phyloP scores from a whole-genome alignment of 1,284 basidiomycete genomes.

The Cutaneotrichosporon sp. region DNA sequence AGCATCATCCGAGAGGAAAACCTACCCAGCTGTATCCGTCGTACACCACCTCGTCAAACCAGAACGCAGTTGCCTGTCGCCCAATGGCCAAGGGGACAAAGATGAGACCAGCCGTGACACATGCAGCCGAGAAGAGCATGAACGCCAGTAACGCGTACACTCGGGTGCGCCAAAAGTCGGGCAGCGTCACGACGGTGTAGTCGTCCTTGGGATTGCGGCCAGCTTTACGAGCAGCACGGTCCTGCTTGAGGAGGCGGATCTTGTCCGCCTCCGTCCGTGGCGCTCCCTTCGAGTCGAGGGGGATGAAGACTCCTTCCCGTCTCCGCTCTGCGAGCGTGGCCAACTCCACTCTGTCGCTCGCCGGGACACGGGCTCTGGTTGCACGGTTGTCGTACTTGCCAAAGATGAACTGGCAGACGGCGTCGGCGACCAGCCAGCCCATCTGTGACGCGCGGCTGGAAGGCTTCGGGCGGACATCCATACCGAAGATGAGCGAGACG shows the following conservation, averaged over 20 bases:
- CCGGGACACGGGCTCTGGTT: conserved; percentile 74
- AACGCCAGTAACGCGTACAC: conserved; percentile 56
- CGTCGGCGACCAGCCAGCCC: conserved; percentile 39
- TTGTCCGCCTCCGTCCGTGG: conserved; percentile 64
- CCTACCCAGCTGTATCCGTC: conserved; percentile 77
- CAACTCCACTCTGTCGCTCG: conserved; percentile 74
- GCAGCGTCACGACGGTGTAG: conserved; percentile 80
- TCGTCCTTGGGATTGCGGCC: conserved; percentile 67
- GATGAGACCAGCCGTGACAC: conserved; percentile 17
- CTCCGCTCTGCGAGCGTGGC: conserved; percentile 63
- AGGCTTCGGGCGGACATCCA: conserved; percentile 4
- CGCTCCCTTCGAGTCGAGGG: conserved; percentile 64
- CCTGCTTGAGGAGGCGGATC: conserved; percentile 64
- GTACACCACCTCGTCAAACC: conserved; percentile 65
- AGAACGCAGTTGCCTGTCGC: conserved; percentile 65
- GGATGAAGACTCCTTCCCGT: conserved; percentile 63
- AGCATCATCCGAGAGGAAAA: conserved; percentile 11
- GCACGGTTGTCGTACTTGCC: conserved; percentile 55
- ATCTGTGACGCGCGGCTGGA: conserved; percentile 8
- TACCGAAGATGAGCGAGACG: conserved; percentile 30
- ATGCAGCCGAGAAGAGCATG: conserved; percentile 11
- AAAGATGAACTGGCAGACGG: conserved; percentile 34
- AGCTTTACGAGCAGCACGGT: conserved; percentile 63
- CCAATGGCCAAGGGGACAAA: conserved; percentile 71
- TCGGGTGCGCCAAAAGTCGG: conserved; percentile 72